phyloP scores from a whole-genome alignment of 495 filamentous ascomycete genomes.

The Xylaria scruposa region DNA sequence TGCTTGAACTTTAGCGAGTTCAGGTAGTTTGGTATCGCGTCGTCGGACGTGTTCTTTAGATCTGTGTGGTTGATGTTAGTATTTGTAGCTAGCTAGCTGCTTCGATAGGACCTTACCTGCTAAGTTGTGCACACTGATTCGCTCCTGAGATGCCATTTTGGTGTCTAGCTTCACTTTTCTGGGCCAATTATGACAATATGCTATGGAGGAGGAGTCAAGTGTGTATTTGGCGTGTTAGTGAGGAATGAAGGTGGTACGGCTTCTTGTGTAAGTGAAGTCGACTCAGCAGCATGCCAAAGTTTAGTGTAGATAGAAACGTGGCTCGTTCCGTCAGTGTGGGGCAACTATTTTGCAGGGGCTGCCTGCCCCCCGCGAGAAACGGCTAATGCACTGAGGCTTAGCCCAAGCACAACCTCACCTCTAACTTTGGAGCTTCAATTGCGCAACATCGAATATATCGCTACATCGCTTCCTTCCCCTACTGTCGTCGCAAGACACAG shows the following conservation, averaged over 20 bases:
- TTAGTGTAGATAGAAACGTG: slow-evolving; percentile 25
- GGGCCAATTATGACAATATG: neutral
- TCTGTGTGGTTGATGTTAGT: slow-evolving; percentile 59
- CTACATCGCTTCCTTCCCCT: neutral
- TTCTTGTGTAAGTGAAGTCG: slow-evolving; percentile 10
- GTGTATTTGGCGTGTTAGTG: neutral
- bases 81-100: neutral
- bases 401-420: slow-evolving; percentile 22
- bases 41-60: slow-evolving; percentile 95
- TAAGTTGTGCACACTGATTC: slow-evolving; percentile 72
- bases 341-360: slow-evolving; percentile 13
- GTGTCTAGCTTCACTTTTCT: neutral
- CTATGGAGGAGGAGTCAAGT: neutral
- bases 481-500: neutral
- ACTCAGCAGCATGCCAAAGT: slow-evolving; percentile 7
- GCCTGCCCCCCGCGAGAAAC: neutral
- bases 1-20: slow-evolving; percentile 82
- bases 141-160: slow-evolving; percentile 58
- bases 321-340: slow-evolving; percentile 32
- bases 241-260: neutral
- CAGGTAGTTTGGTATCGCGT: slow-evolving; percentile 91
- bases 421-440: neutral
- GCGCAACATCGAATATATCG: neutral
- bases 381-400: slow-evolving; percentile 24
- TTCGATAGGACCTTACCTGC: slow-evolving; percentile 55